These are phyloP conservation scores for Chlorella vulgaris DNA, from an alignment of 139 green algal genomes.

Conservation along the genomic window DNA sequence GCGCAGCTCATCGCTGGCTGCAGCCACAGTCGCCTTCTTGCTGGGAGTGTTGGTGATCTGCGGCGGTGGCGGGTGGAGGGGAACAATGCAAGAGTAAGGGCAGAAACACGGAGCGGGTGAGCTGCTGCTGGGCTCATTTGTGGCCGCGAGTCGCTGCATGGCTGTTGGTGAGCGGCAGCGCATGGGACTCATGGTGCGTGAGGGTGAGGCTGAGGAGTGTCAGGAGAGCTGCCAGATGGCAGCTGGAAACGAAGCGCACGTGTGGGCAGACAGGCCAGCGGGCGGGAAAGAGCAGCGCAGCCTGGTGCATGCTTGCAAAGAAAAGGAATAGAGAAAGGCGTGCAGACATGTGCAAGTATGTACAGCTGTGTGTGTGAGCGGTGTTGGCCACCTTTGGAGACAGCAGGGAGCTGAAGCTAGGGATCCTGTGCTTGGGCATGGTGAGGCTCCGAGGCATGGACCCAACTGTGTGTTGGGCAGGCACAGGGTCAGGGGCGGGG, in stretches of 20 bases:
- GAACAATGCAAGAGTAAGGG: background rate
- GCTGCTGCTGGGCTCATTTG: background rate
- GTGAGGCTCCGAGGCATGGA: conserved; percentile 42
- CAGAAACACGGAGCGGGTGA: too few relatives aligned
- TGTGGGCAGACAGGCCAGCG: too few relatives aligned
- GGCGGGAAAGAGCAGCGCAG: too few relatives aligned
- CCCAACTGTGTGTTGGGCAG: background rate
- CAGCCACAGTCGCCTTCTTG: conserved; percentile 32
- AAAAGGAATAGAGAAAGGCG: too few relatives aligned
- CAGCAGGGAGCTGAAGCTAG: conserved; percentile 39
- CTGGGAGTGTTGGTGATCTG: conserved; percentile 42
- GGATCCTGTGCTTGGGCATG: conserved; percentile 48
- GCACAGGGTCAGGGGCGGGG: too few relatives aligned
- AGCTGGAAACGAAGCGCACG: too few relatives aligned
- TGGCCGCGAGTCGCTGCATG: background rate
- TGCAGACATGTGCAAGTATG: too few relatives aligned
- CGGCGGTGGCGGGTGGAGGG: background rate
- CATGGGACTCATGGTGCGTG: too few relatives aligned
- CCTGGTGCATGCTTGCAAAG: too few relatives aligned
- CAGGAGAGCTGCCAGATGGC: background rate
- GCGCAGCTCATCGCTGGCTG: conserved; percentile 45
- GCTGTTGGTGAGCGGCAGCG: too few relatives aligned
- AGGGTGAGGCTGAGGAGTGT: too few relatives aligned
- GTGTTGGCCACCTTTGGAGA: conserved; percentile 45
- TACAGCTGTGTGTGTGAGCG: too few relatives aligned